Evolutionary conservation across 176 grass and related monocot species (phyloP).

Genomic region (Oryza meyeriana): DNA sequence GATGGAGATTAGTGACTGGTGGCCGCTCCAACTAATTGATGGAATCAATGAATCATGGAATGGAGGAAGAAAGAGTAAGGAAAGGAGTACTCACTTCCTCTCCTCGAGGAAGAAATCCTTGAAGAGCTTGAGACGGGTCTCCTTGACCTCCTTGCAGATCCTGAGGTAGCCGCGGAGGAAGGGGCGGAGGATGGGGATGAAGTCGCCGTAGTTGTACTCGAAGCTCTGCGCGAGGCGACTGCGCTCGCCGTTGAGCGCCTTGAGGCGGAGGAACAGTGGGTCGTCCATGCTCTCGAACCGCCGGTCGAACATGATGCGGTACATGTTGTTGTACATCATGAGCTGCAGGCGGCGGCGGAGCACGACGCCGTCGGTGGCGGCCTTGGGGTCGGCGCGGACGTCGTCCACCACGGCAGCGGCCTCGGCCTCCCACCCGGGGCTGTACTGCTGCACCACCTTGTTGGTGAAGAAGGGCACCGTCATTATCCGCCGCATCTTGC

Average conservation of each 20-base stretch:
- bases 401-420: slow-evolving; percentile 59
- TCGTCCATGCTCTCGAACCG: slow-evolving; percentile 74
- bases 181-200: slow-evolving; percentile 78
- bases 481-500: slow-evolving; percentile 94
- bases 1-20: not conserved
- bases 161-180: slow-evolving; percentile 72
- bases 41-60: not conserved
- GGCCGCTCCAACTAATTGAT: not conserved
- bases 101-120: slow-evolving; percentile 90
- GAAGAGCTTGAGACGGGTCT: slow-evolving; percentile 72
- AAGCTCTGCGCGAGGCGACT: slow-evolving; percentile 95
- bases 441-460: slow-evolving; percentile 94
- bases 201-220: slow-evolving; percentile 96
- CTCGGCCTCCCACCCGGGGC: slow-evolving; percentile 67
- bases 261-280: slow-evolving; percentile 62
- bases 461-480: slow-evolving; percentile 88
- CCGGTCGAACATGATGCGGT: slow-evolving; percentile 86
- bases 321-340: slow-evolving; percentile 98
- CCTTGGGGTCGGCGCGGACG: slow-evolving; percentile 43
- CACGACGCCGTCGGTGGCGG: slow-evolving; percentile 55
- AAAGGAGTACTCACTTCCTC: slow-evolving; percentile 64
- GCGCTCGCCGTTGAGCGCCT: slow-evolving; percentile 65
- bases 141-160: slow-evolving; percentile 79
- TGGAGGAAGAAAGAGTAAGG: not conserved
- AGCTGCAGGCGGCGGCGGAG: slow-evolving; percentile 72